Base-by-base conservation (phyloP, 139 green algal genomes). In the Chlorokybus atmophyticus region DNA sequence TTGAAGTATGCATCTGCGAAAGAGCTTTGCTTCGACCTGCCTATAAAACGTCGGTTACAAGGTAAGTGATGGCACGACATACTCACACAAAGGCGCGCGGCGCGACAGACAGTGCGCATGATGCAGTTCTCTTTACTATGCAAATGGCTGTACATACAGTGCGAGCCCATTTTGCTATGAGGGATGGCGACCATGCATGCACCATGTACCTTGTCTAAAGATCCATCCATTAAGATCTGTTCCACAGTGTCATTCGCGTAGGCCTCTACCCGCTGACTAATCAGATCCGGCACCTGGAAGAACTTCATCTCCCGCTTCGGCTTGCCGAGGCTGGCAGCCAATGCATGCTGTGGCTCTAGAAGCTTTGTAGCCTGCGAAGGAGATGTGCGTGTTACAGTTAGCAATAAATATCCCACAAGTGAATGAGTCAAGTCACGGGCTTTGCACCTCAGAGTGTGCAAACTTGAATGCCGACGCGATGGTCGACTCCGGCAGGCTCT, bases 401-500 rank as follows among this genome's bases (percentile, higher is more conserved):
- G n/a, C n/a, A n/a, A n/a, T n/a, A n/a, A n/a, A n/a, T n/a, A n/a
- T n/a, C n/a, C n/a, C n/a, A n/a, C n/a, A n/a, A n/a, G n/a, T n/a
- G n/a, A n/a, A n/a, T n/a, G n/a, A n/a, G n/a, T n/a, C n/a, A n/a
- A n/a, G n/a, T n/a, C n/a, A n/a, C n/a, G n/a, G n/a, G n/a, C n/a
- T n/a, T n/a, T n/a, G n/a, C n/a, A n/a, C n/a, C n/a, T n/a, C n/a
- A n/a, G n/a, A n/a, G 29, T 78, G 70, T 30, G 70, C 70, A 27
- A 64, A 29, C 10, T 54, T 40, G 24, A 78, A 23, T 26, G 70
- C 70, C 6, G 19, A 35, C 3, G 56, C 60, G 4, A 78, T n/a
- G 39, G 67, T 59, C 10, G 23, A 25, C 19, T 77, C 57, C 23
- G 29, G 32, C 21, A 74, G 50, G 2, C 60, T 62, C 23, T 56